Percentiles rank a stretch among this genome's conserved stretches.
Conservation (phyloP, 1,284 basidiomycete species). For the Phlebopus sp. region DNA sequence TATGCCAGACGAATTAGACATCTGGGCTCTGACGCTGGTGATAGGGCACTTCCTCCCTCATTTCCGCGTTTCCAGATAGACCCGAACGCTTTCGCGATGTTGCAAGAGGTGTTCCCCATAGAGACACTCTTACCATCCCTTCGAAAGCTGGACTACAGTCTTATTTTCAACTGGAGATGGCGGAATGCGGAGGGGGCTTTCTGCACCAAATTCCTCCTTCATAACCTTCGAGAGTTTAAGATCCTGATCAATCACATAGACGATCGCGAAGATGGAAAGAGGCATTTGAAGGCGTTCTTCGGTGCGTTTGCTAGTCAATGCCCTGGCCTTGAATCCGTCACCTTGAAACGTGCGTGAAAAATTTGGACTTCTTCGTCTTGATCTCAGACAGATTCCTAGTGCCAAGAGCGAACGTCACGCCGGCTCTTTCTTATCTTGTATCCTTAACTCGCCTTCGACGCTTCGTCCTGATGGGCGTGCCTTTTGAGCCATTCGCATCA, state of each 20-base stretch:
- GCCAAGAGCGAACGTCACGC: background rate
- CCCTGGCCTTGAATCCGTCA: background rate
- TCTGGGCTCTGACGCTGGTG: background rate
- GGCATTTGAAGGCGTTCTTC: background rate
- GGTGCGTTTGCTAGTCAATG: background rate
- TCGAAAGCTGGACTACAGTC: background rate
- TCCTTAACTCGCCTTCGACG: background rate
- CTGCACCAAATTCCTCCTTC: background rate
- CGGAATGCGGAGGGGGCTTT: background rate
- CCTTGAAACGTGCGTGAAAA: background rate
- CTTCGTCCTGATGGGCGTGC: background rate
- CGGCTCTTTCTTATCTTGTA: background rate
- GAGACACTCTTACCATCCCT: background rate
- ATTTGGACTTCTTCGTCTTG: background rate
- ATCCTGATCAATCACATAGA: background rate
- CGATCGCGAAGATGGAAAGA: background rate
- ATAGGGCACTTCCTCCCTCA: background rate
- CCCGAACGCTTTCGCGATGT: background rate
- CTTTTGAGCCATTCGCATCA: background rate
- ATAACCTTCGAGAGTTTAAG: background rate
- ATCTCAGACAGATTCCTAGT: background rate
- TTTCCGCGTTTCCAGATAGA: background rate
- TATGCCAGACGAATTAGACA: background rate
- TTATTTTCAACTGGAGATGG: background rate
- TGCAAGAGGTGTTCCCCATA: background rate